Conservation (phyloP, 176 grass and related monocot species). For the Lolium perenne region DNA sequence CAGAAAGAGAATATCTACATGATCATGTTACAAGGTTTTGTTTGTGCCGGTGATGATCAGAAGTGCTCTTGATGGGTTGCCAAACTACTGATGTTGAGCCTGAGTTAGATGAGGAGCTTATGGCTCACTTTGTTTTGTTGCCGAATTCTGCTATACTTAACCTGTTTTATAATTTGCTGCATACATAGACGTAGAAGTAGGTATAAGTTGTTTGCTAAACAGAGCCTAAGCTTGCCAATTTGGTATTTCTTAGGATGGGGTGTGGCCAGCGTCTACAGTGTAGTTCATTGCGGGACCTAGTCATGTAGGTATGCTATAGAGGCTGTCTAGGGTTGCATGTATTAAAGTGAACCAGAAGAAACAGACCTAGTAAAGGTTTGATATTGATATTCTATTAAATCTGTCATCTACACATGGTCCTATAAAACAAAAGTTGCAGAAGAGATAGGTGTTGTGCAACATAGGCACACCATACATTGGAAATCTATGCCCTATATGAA, state of each 20-base stretch:
- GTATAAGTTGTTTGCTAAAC: not conserved
- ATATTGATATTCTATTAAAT: not conserved
- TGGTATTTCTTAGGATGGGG: not conserved
- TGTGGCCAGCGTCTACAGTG: not conserved
- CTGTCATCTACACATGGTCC: not conserved
- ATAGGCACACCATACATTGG: not conserved
- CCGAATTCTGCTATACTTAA: not conserved
- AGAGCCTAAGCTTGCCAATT: not conserved
- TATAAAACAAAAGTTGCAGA: not conserved
- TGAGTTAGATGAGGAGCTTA: not conserved
- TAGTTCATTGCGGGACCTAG: too few species aligned
- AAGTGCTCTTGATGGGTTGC: not conserved
- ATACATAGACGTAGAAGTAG: not conserved
- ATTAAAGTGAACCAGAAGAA: not conserved
- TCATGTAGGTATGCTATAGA: too few species aligned
- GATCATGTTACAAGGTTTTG: not conserved
- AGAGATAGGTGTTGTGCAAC: not conserved
- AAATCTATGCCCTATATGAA: not conserved
- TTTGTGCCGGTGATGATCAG: not conserved
- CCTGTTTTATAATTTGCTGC: not conserved
- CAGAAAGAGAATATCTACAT: not conserved
- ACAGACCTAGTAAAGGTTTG: not conserved
- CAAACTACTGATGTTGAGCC: not conserved
- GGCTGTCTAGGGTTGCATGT: not conserved
- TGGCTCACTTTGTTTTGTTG: not conserved